A percentile compares a stretch with the other conserved stretches of the same genome.
Conservation (phyloP, 2,329 filamentous ascomycete genomes). For the Nigrospora oryzae region DNA sequence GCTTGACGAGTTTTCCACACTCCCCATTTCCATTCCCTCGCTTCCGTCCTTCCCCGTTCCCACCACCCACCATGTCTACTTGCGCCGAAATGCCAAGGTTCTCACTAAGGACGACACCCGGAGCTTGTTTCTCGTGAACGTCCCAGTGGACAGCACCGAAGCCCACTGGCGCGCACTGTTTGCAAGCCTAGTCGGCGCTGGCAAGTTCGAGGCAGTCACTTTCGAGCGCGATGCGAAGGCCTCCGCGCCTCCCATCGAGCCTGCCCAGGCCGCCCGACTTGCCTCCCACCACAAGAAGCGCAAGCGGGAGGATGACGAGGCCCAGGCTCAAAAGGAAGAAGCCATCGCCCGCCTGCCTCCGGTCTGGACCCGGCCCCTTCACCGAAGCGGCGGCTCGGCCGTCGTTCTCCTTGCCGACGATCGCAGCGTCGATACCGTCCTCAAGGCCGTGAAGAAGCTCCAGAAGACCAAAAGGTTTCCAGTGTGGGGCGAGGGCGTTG, state of each 20-base stretch:
- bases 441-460: slow-evolving; percentile 65
- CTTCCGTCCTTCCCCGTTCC: slow-evolving; percentile 52
- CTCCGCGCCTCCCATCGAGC: slow-evolving; percentile 29
- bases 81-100: slow-evolving; percentile 72
- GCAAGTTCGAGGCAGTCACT: slow-evolving; percentile 66
- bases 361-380: slow-evolving; percentile 65
- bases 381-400: slow-evolving; percentile 68
- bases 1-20: slow-evolving; percentile 57
- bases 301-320: slow-evolving; percentile 31
- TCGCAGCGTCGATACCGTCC: slow-evolving; percentile 63
- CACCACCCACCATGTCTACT: slow-evolving; percentile 75
- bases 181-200: slow-evolving; percentile 62
- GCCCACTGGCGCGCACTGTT: slow-evolving; percentile 71
- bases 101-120: slow-evolving; percentile 65
- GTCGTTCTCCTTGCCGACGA: slow-evolving; percentile 79
- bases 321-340: slow-evolving; percentile 40
- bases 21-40: slow-evolving; percentile 60
- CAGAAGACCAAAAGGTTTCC: slow-evolving; percentile 52
- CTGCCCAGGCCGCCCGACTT: slow-evolving; percentile 31
- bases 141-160: slow-evolving; percentile 77
- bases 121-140: slow-evolving; percentile 84
- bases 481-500: slow-evolving; percentile 59
- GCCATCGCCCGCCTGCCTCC: slow-evolving; percentile 56
- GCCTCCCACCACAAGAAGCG: slow-evolving; percentile 38
- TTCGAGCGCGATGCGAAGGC: slow-evolving; percentile 58